These are phyloP conservation scores for Aspergillus spinulosporus DNA, from an alignment of 2,329 filamentous ascomycete species.

Conservation along the genomic window DNA sequence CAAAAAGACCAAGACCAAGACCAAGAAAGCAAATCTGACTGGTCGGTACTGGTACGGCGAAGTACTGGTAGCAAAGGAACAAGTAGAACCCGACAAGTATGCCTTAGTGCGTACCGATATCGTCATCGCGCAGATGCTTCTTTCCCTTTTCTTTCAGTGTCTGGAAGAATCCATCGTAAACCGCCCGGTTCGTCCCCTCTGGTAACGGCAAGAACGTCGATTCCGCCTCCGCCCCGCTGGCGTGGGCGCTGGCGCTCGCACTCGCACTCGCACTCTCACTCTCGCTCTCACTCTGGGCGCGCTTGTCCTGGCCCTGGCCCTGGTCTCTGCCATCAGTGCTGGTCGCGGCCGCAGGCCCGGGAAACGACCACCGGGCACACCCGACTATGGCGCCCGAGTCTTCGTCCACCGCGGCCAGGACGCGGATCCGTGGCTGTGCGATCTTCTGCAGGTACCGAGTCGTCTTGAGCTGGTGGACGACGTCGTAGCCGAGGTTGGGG, in stretches of 20 bases:
- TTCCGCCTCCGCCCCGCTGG: neutral
- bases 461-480: constrained; percentile 40
- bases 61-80: too few species aligned
- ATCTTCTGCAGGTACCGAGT: constrained; percentile 43
- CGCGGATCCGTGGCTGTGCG: constrained; percentile 38
- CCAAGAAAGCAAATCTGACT: neutral
- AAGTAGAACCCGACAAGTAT: too few species aligned
- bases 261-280: neutral
- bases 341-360: neutral
- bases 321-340: too few species aligned
- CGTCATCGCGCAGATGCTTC: constrained; percentile 12
- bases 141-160: constrained; percentile 13
- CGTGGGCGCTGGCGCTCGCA: neutral
- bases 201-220: constrained; percentile 31
- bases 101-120: constrained; percentile 16
- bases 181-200: constrained; percentile 44
- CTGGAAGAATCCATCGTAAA: constrained; percentile 23
- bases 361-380: constrained; percentile 52
- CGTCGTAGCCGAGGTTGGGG: constrained; percentile 27
- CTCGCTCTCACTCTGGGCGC: too few species aligned
- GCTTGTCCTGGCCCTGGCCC: too few species aligned
- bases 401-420: constrained; percentile 44
- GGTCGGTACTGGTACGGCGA: neutral
- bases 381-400: constrained; percentile 39
- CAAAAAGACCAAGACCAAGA: too few species aligned